Evolutionary conservation across 225 moss, liverwort and hornwort species (phyloP), one percentile per base, ranked within the genome.

Genomic region (Straminergon stramineum): DNA sequence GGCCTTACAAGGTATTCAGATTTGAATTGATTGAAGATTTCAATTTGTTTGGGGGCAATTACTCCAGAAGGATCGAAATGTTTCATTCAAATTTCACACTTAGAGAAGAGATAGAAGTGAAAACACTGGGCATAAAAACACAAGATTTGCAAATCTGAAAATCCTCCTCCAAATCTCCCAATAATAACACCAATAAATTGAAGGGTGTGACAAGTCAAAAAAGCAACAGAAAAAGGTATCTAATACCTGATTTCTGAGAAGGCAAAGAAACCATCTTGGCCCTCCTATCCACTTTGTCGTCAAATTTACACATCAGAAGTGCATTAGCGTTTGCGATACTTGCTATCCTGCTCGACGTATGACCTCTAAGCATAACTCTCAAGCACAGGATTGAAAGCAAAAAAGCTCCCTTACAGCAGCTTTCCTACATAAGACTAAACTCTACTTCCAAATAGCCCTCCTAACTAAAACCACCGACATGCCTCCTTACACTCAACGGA

Each of bases 231-330:
- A 45, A 32, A 51, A 53, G 37, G 41, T 35, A 12, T 58, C 79
- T 4, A 65, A 15, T 28, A 37, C 14, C 39, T 62, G 62, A 27
- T 45, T 68, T 84, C 87, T 48, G 34, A 73, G 85, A 85, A 66
- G 79, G 75, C 53, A 81, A 67, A 52, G 75, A 84, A 55, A 62
- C 14, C 78, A 52, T 41, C 69, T 75, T 51, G 11, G 70, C 76
- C 84, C 48, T 76, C 71, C 82, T 77, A 86, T 78, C 64, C 35
- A 88, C 65, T 53, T 85, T 91, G 83, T 93, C 89, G 88, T 85
- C 91, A 79, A 91, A 91, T 91, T 85, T 78, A 71, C 89, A 70
- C 61, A 43, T 14, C 70, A 70, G 13, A 69, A 85, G 81, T 55
- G 51, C 81, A 87, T 37, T 53, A 43, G 53, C 48, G 26, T 66